These are phyloP conservation scores for Strobilomyces echinocephalus DNA, from an alignment of 768 basidiomycete genomes.

Conservation along the genomic window DNA sequence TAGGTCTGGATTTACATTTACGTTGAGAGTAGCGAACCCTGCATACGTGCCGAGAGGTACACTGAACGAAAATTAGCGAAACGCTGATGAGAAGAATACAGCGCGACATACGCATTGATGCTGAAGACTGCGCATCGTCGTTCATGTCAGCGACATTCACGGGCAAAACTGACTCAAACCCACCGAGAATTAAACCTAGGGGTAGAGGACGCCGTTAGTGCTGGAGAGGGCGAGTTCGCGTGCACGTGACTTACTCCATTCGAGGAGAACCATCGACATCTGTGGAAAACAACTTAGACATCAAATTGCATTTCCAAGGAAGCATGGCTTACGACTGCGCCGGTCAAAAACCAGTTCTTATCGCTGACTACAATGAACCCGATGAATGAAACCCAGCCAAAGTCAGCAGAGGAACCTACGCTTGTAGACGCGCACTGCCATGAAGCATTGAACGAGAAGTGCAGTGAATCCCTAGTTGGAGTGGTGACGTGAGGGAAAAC, in stretches of 20 bases:
- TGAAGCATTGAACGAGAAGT: constrained; percentile 52
- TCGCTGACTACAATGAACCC: constrained; percentile 43
- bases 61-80: constrained; percentile 29
- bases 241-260: constrained; percentile 32
- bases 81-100: background rate
- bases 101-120: constrained; percentile 3
- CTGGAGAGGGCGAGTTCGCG: background rate
- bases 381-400: background rate
- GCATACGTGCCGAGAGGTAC: constrained; percentile 19
- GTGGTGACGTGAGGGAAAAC: background rate
- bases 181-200: constrained; percentile 31
- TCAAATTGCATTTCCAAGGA: background rate
- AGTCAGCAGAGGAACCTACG: constrained; percentile 28
- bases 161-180: constrained; percentile 3
- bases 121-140: background rate
- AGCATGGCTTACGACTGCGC: constrained; percentile 23
- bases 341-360: constrained; percentile 35
- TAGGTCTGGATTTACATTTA: background rate
- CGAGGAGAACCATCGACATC: constrained; percentile 33
- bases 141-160: background rate
- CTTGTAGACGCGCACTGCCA: constrained; percentile 45
- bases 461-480: constrained; percentile 37
- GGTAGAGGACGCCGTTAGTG: constrained; percentile 3
- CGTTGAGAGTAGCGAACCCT: background rate
- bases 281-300: background rate